Base-by-base conservation (phyloP, 1,284 basidiomycete genomes). In the Paramarasmius palmivorus region DNA sequence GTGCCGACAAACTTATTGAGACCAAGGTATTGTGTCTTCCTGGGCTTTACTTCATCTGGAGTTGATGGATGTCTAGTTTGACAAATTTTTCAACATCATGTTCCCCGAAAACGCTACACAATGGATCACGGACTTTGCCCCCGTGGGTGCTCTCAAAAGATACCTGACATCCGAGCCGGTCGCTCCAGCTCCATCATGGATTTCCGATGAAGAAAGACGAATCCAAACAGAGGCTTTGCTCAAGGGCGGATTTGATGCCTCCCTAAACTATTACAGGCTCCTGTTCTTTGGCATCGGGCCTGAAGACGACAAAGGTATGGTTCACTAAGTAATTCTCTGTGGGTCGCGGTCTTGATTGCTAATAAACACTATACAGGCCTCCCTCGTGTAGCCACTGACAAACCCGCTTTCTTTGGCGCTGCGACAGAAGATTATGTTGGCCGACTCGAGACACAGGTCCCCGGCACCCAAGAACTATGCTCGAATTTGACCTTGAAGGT, bases 371-470 rank as follows among this genome's bases (percentile, higher is more conserved):
- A 50, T 9, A 57, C 73, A 12, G 65, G 66, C 5, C 37, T 52
- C 34, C 57, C 62, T 10, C 60, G 63, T 5, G 55, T 63, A 38
- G 52, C 14, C 3, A 59, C 72, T 48, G 47, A 48, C 2, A 64
- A 65, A 38, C 73, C 69, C 0, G 65, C 67, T 0, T 73, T 73
- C 60, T 71, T 68, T 55, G 73, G 65, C 7, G 67, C 62, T 0
- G 61, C 65, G 7, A 57, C 59, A 42, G 55, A 63, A 10, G 73
- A 75, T 52, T 54, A 56, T 23, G 54, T 73, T 47, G 61, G 57
- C 55, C 6, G 63, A 25, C 57, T 69, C 14, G 52, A 47, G 1
- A 23, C 65, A 6, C 56, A 52, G 14, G 58, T 60, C n/a, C 35
- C 49, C 6, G 20, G 17, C 5, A 54, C 63, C 15, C 49, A 59